Conservation (phyloP, 208 protist species). For the Endotrypanum monterogeii region DNA sequence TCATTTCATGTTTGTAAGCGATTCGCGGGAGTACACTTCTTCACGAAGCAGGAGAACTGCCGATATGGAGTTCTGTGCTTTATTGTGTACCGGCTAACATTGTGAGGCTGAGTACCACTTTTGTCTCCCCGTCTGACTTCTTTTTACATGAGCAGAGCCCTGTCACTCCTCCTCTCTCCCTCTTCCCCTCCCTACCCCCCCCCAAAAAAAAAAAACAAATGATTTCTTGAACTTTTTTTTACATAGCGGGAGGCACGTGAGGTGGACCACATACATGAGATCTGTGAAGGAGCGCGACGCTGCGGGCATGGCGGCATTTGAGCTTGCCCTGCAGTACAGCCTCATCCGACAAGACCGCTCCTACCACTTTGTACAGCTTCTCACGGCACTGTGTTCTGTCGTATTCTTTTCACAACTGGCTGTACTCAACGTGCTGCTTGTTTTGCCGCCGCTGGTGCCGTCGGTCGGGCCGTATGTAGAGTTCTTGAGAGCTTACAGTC, state of each 20-base stretch:
- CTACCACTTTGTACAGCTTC: slow-evolving; percentile 81
- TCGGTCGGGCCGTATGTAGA: slow-evolving; percentile 21
- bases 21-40: not conserved
- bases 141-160: not conserved
- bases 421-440: slow-evolving; percentile 33
- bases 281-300: slow-evolving; percentile 74
- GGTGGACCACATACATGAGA: slow-evolving; percentile 12
- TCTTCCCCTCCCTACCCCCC: not conserved
- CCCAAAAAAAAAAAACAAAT: too few species aligned
- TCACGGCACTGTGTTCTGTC: slow-evolving; percentile 65
- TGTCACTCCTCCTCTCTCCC: not conserved
- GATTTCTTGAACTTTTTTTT: not conserved
- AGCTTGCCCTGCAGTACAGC: slow-evolving; percentile 82
- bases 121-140: not conserved
- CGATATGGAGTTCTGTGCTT: not conserved
- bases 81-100: not conserved
- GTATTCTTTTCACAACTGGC: slow-evolving; percentile 57
- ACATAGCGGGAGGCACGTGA: not conserved
- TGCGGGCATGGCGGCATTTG: slow-evolving; percentile 80
- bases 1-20: not conserved
- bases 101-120: not conserved
- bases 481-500: slow-evolving; percentile 31
- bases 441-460: slow-evolving; percentile 49
- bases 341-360: slow-evolving; percentile 82
- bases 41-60: not conserved